phyloP scores from a whole-genome alignment of 805 yeast genomes.

The Yarrowia sp. region DNA sequence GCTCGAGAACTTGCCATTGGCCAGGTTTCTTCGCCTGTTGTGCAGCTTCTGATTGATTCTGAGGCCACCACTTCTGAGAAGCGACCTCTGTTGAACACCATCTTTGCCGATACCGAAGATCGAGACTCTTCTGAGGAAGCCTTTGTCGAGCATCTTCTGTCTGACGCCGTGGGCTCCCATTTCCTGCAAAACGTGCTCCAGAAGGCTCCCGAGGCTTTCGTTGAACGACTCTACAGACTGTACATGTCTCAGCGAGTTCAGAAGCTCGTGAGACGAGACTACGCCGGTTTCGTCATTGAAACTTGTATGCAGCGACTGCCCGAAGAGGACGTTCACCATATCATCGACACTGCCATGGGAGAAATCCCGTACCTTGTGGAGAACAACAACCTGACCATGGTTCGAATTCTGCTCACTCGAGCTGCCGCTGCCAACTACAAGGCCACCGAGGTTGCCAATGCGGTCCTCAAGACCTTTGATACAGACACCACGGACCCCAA shows the following conservation, averaged over 20 bases:
- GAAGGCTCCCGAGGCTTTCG: conserved; percentile 68
- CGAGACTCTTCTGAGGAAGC: conserved; percentile 58
- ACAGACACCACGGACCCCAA: conserved; percentile 52
- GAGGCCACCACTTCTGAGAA: conserved; percentile 73
- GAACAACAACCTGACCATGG: conserved; percentile 46
- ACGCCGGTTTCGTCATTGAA: conserved; percentile 83
- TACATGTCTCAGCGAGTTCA: conserved; percentile 78
- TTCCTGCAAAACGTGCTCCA: conserved; percentile 77
- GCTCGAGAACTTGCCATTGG: conserved; percentile 80
- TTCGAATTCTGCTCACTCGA: conserved; percentile 42
- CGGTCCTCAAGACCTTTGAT: conserved; percentile 41
- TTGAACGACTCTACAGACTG: conserved; percentile 69
- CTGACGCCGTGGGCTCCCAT: conserved; percentile 93
- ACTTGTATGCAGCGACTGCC: conserved; percentile 70
- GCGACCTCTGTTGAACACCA: conserved; percentile 65
- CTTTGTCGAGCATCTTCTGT: conserved; percentile 79
- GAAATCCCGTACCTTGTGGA: conserved; percentile 41
- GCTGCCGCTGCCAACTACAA: conserved; percentile 39
- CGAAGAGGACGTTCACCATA: conserved; percentile 61
- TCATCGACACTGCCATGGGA: conserved; percentile 44
- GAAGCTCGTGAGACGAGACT: conserved; percentile 78
- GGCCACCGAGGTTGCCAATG: conserved; percentile 40
- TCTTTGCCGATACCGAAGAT: conserved; percentile 59
- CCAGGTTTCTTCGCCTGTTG: conserved; percentile 84
- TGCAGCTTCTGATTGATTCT: conserved; percentile 76